Percentiles rank a stretch among this genome's conserved stretches.
Conservation (phyloP, 345 rosid genomes). For the Moringa oleifera region DNA sequence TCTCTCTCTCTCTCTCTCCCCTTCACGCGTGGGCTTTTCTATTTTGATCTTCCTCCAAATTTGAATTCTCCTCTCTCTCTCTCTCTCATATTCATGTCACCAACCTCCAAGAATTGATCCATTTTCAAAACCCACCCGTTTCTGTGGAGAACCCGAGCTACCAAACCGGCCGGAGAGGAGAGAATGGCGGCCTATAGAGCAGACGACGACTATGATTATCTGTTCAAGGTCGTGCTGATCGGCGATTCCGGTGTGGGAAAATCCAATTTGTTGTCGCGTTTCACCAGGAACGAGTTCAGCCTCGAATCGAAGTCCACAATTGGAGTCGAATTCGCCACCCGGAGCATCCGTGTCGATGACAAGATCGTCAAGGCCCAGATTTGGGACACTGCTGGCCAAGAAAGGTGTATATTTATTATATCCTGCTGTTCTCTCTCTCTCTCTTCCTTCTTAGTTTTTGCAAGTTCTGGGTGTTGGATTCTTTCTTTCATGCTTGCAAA, state of each 20-base stretch:
- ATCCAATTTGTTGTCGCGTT: constrained; percentile 67
- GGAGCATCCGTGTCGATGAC: constrained; percentile 67
- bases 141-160: neutral
- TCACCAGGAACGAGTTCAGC: constrained; percentile 75
- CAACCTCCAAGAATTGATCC: neutral
- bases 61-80: neutral
- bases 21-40: neutral
- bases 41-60: neutral
- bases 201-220: constrained; percentile 83
- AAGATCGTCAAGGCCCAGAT: constrained; percentile 84
- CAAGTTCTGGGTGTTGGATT: neutral
- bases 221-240: constrained; percentile 68
- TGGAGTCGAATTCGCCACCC: constrained; percentile 84
- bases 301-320: constrained; percentile 83
- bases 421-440: neutral
- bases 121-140: neutral
- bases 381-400: constrained; percentile 91
- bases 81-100: neutral
- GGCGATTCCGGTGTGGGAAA: constrained; percentile 88
- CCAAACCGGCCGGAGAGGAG: constrained; percentile 5
- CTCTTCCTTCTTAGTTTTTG: neutral
- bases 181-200: constrained; percentile 66
- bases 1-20: neutral
- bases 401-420: constrained; percentile 33
- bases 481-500: neutral